Evolutionary conservation across 768 basidiomycete species (phyloP), one percentile per base, ranked within the genome.

Genomic region (Daedaleopsis sinensis): DNA sequence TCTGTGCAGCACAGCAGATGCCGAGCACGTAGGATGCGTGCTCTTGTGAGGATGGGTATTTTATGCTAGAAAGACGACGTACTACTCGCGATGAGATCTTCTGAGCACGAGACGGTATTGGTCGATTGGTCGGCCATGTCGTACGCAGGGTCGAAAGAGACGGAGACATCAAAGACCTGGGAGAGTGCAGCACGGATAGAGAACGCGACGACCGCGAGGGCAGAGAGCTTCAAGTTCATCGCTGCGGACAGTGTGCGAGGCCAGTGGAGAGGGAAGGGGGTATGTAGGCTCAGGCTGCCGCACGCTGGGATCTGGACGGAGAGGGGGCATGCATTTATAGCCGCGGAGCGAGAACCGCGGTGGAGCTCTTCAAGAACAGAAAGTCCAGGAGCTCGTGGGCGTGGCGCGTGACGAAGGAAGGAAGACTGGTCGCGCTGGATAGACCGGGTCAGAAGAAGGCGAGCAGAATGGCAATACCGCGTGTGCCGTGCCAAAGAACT

Each of bases 111-210:
- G 35, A 82, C 77, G 3, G 65, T 71, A 65, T 68, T 59, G n/a
- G 86, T 73, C 9, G 81, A 80, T n/a, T 66, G 67, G 12, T 36
- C 42, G 1, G 61, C 57, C 10, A 78, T 71, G 71, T 87, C 88
- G 69, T 84, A 89, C 5, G 71, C 55, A 15, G 72, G 44, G 73
- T 87, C 83, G 65, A 74, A 86, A 2, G 69, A 69, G 19, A 58
- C 68, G 2, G 69, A 69, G 21, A 58, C 68, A 9, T 60, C 58
- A 24, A 57, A 54, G 27, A 36, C 58, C 23, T 11, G 59, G 13
- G 44, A 51, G 54, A 15, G 19, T 15, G 50, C 36, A 19, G 18
- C 15, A 18, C 19, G 23, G 11, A 54, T 4, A n/a, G 52, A 37
- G 16, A 61, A 54, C 32, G 69, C 67, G 24, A 68, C 68, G 47